Percentiles rank a stretch among this genome's conserved stretches.
Evolutionary conservation across 805 yeast genomes (phyloP).

Genomic region (Scheffersomyces amazonensis): DNA sequence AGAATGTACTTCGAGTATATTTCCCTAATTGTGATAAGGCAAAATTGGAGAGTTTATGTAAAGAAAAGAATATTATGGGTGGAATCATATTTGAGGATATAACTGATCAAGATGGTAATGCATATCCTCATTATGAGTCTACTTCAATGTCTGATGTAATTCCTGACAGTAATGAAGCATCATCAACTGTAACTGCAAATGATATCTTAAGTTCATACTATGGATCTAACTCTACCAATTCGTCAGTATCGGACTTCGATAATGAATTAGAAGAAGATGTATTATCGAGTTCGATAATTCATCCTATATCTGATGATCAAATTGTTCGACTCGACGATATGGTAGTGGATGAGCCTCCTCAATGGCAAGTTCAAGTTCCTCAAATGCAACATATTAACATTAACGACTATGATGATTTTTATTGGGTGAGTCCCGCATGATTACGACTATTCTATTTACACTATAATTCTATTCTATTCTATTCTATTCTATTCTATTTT

Average conservation of each 20-base stretch:
- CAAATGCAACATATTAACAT: conserved; percentile 4
- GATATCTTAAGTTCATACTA: conserved; percentile 20
- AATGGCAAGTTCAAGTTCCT: background rate
- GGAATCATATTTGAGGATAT: conserved; percentile 49
- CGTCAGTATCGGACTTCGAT: background rate
- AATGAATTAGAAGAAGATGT: conserved; percentile 14
- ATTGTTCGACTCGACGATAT: conserved; percentile 13
- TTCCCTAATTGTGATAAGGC: conserved; percentile 69
- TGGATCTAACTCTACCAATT: conserved; percentile 10
- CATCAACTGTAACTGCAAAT: conserved; percentile 11
- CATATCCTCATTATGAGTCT: too few relatives aligned
- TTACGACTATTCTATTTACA: too few relatives aligned
- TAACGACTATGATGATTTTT: conserved; percentile 15
- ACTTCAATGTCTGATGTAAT: too few relatives aligned
- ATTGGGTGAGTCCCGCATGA: conserved; percentile 13
- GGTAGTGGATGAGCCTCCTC: background rate
- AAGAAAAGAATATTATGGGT: conserved; percentile 56
- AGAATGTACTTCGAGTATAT: conserved; percentile 48
- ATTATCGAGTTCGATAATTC: conserved; percentile 6
- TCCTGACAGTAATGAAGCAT: background rate
- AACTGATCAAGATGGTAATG: conserved; percentile 2
- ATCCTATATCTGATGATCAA: conserved; percentile 19
- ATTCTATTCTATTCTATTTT: too few relatives aligned
- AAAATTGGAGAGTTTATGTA: conserved; percentile 53
- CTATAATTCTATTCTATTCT: too few relatives aligned